Base-by-base conservation (phyloP, 345 rosid genomes). In the Balakata baccata region DNA sequence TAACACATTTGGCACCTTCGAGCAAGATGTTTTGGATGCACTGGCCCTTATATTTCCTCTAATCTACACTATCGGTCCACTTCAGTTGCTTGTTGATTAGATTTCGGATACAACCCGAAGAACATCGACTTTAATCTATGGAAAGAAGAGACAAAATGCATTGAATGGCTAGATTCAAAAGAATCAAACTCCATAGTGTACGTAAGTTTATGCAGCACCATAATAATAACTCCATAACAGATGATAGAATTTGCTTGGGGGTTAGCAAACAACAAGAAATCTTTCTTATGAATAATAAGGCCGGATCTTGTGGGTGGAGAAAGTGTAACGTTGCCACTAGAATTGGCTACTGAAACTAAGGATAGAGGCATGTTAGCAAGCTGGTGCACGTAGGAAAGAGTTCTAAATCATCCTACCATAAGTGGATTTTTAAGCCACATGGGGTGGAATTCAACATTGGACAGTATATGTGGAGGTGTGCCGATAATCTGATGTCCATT, bases 1-100 rank as follows among this genome's bases (percentile, higher is more conserved):
- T 11, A 83, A 85, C 73, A 85, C 86, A 12, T 85, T 85, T 10
- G 77, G 77, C 23, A 73, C 72, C 5, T 66, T 85, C 0, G 83
- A 85, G 49, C 76, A 76, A 43, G 73, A 72, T 9, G 80, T 71
- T 38, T 51, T 85, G 9, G 45, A 39, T 10, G 75, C 70, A 3
- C 78, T 79, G 29, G 77, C 80, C 22, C 41, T 61, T 0, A 39
- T 52, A n/a, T 38, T 73, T 23, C 84, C 84, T 69, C 84, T 77
- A 13, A 76, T 84, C 56, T 81, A 54, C 73, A 68, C 81, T 0
- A 49, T 60, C 0, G 84, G 81, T 18, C 81, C 84, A 2, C 72
- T 78, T 14, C 46, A 53, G 0, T 43, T 78, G 37, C 74, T 81
- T 11, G 37, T 64, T 13, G 66, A 76, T 22, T 64, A 72, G 16